Conservation (phyloP, 139 green algal species). For the Pycnococcus provasolii region DNA sequence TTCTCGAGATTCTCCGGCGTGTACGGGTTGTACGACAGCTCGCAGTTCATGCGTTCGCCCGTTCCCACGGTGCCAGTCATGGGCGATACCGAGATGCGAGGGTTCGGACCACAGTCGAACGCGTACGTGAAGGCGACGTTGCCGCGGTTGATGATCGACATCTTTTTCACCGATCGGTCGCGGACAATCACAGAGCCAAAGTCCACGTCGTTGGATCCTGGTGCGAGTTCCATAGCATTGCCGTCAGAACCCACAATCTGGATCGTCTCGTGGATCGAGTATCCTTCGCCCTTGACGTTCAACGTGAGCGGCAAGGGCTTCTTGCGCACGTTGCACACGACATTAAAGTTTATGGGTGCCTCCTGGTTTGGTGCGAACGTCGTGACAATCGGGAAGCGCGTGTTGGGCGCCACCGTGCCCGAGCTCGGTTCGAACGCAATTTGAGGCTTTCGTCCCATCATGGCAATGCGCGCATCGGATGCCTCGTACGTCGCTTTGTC, state of each 20-base stretch:
- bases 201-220: slow-evolving; percentile 47
- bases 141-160: slow-evolving; percentile 55
- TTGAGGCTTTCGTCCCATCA: background rate
- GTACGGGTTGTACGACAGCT: slow-evolving; percentile 56
- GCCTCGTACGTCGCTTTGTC: slow-evolving; percentile 53
- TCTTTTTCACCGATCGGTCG: slow-evolving; percentile 41
- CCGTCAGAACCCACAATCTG: slow-evolving; percentile 47
- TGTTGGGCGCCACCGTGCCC: slow-evolving; percentile 46
- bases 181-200: slow-evolving; percentile 67
- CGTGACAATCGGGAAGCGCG: slow-evolving; percentile 34
- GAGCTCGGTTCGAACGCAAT: slow-evolving; percentile 45
- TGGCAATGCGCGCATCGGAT: background rate
- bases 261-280: slow-evolving; percentile 49
- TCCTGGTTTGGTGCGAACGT: slow-evolving; percentile 46
- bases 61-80: slow-evolving; percentile 43
- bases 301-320: slow-evolving; percentile 55
- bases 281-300: slow-evolving; percentile 72
- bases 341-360: slow-evolving; percentile 58
- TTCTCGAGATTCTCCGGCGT: slow-evolving; percentile 37
- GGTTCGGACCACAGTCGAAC: slow-evolving; percentile 45
- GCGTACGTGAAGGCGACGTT: slow-evolving; percentile 51
- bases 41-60: slow-evolving; percentile 43
- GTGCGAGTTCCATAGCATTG: slow-evolving; percentile 34
- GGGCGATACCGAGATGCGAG: slow-evolving; percentile 45
- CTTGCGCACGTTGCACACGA: slow-evolving; percentile 46